Evolutionary conservation across 2,329 filamentous ascomycete species (phyloP).

Genomic region (Aspergillus phoenicis): DNA sequence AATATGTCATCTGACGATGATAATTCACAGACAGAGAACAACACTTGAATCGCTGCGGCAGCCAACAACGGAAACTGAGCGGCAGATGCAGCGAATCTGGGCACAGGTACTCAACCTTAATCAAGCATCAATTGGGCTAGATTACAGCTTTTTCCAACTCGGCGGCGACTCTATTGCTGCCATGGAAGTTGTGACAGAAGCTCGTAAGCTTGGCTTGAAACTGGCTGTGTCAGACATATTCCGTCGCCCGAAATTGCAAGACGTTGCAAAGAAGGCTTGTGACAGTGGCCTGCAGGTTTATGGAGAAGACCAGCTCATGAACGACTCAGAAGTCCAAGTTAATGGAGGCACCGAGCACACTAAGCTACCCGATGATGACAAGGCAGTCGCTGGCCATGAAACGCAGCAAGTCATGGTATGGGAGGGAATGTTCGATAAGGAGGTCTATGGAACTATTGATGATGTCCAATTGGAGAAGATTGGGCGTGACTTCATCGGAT

Average conservation of each 20-base stretch:
- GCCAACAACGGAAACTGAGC: background rate
- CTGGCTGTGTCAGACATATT: background rate
- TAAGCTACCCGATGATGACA: no score
- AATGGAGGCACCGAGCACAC: no score
- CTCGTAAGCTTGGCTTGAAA: background rate
- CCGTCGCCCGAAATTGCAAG: background rate
- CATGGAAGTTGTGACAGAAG: background rate
- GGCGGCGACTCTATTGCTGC: constrained; percentile 12
- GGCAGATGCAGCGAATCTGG: background rate
- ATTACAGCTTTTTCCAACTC: background rate
- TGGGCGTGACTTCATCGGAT: background rate
- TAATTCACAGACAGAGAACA: background rate
- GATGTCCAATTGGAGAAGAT: background rate
- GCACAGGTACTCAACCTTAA: background rate
- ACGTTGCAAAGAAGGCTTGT: background rate
- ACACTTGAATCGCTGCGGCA: background rate
- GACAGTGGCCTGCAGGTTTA: background rate
- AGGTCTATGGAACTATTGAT: background rate
- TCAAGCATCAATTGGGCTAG: background rate
- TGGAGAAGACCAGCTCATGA: background rate
- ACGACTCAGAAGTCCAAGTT: no score
- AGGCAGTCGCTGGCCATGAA: background rate
- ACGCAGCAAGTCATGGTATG: background rate
- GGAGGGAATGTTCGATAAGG: background rate
- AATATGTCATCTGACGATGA: background rate